Conservation (phyloP, 2,329 filamentous ascomycete species). For the Penicillium sp. region DNA sequence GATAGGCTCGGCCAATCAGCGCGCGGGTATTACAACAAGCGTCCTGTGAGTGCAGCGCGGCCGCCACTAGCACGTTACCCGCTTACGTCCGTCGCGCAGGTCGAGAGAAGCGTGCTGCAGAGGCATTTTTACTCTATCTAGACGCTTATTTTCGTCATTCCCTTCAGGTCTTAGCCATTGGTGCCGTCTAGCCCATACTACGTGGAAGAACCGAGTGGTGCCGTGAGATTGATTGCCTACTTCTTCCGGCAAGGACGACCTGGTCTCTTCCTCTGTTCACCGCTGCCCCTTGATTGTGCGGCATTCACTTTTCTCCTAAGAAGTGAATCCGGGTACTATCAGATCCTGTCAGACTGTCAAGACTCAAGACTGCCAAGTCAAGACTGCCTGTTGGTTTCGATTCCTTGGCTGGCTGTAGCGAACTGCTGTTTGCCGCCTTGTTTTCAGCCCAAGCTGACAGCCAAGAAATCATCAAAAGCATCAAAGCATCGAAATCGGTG, state of each 20-base stretch:
- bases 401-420: not conserved
- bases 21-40: not conserved
- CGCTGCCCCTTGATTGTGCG: slow-evolving; percentile 1
- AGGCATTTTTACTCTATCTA: not conserved
- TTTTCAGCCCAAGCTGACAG: no score
- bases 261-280: not conserved
- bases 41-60: not conserved
- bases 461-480: no score
- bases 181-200: not conserved
- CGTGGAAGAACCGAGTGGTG: not conserved
- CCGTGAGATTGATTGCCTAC: not conserved
- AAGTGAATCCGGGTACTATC: not conserved
- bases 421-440: no score
- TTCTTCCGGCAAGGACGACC: not conserved
- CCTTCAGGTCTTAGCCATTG: not conserved
- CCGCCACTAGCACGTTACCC: not conserved
- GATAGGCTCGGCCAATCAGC: not conserved
- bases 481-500: no score
- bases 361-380: no score
- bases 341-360: no score
- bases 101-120: no score
- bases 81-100: not conserved
- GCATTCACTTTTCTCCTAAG: not conserved
- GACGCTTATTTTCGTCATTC: not conserved
- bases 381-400: not conserved